A percentile compares a stretch with the other conserved stretches of the same genome.
Conservation (phyloP, 306 rosid genomes). For the Fragaria vesca region DNA sequence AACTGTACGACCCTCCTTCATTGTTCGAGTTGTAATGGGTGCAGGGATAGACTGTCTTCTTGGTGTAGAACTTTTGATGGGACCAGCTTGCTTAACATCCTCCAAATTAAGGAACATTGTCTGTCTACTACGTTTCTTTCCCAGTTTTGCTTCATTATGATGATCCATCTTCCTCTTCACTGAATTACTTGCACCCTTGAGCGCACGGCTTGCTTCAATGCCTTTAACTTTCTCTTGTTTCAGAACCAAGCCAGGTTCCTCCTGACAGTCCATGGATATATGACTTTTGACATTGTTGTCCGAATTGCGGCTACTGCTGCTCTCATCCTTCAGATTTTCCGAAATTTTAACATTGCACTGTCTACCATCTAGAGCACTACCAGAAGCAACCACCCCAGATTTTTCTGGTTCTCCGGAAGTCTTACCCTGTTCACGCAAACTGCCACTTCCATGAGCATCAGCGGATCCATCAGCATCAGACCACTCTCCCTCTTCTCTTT, state of each 20-base stretch:
- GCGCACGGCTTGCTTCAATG: slow-evolving; percentile 74
- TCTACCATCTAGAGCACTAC: slow-evolving; percentile 41
- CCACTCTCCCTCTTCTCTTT: slow-evolving; percentile 99
- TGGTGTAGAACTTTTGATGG: slow-evolving; percentile 88
- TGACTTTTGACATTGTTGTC: slow-evolving; percentile 62
- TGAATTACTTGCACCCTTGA: slow-evolving; percentile 71
- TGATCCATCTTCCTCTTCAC: slow-evolving; percentile 88
- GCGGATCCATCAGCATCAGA: slow-evolving; percentile 80
- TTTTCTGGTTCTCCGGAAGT: slow-evolving; percentile 43
- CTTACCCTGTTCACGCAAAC: slow-evolving; percentile 44
- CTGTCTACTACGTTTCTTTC: slow-evolving; percentile 93
- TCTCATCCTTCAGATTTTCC: slow-evolving; percentile 44
- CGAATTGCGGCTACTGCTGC: slow-evolving; percentile 43
- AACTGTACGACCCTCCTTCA: slow-evolving; percentile 69
- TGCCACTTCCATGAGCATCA: slow-evolving; percentile 47
- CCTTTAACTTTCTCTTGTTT: slow-evolving; percentile 86
- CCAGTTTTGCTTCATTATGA: slow-evolving; percentile 79
- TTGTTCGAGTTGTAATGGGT: slow-evolving; percentile 56
- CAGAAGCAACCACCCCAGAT: slow-evolving; percentile 38
- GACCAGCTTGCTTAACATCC: slow-evolving; percentile 93
- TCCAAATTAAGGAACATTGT: slow-evolving; percentile 94
- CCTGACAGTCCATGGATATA: slow-evolving; percentile 53
- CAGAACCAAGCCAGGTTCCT: slow-evolving; percentile 50
- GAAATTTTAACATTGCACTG: slow-evolving; percentile 40
- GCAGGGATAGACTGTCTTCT: slow-evolving; percentile 74